Evolutionary conservation across 306 rosid genomes (phyloP).

Genomic region (Cajanus cajan): DNA sequence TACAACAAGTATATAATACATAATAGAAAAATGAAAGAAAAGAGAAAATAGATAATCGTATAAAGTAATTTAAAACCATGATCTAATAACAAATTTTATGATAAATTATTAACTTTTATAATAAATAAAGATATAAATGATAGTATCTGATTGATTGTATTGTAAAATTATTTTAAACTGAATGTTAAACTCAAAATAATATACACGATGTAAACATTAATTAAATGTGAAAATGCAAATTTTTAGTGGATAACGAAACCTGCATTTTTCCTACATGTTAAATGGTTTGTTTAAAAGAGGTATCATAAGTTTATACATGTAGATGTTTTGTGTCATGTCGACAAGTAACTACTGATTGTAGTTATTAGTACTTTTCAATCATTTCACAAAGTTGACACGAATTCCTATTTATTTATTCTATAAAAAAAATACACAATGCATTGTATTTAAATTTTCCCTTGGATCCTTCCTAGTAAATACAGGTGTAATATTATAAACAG

Average conservation of each 20-base stretch:
- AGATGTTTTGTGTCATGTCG: background rate
- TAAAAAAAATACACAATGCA: background rate
- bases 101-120: too few species aligned
- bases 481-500: background rate
- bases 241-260: background rate
- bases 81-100: too few species aligned
- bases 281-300: background rate
- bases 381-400: slow-evolving; percentile 19
- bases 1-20: background rate
- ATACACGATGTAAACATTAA: too few species aligned
- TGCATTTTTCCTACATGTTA: background rate
- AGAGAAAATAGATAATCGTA: too few species aligned
- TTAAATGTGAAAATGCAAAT: background rate
- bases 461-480: slow-evolving; percentile 29
- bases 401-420: background rate
- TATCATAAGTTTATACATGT: background rate
- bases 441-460: background rate
- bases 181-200: too few species aligned
- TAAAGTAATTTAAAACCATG: too few species aligned
- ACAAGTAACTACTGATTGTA: background rate
- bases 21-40: background rate
- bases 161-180: too few species aligned
- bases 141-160: too few species aligned
- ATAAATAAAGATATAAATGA: too few species aligned
- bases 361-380: background rate